Evolutionary conservation across 495 filamentous ascomycete species (phyloP).

Genomic region (Coniosporium apollinis): DNA sequence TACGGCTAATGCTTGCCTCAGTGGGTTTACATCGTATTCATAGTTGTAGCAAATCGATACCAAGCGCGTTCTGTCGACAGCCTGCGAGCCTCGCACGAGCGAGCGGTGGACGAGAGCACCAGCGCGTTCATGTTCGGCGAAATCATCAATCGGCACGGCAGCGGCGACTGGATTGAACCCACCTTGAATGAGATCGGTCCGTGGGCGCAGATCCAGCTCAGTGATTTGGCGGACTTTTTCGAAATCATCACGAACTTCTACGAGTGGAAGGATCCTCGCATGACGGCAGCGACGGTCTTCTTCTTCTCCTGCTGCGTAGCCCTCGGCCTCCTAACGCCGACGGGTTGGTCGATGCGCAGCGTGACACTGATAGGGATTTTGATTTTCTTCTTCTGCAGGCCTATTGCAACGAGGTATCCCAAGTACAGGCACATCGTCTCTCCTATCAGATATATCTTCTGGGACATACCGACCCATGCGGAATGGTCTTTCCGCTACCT

Average conservation of each 20-base stretch:
- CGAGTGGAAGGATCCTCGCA: conserved; percentile 11
- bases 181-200: conserved; percentile 15
- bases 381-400: conserved; percentile 16
- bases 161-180: conserved; percentile 16
- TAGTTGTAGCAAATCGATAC: conserved; percentile 12
- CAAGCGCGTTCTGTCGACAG: conserved; percentile 1
- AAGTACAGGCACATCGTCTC: conserved; percentile 14
- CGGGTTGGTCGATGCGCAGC: conserved; percentile 11
- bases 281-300: conserved; percentile 7
- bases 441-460: conserved; percentile 13
- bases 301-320: conserved; percentile 8
- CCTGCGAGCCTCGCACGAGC: conserved; percentile 12
- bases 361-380: conserved; percentile 6
- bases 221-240: conserved; percentile 15
- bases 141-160: conserved; percentile 14
- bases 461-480: conserved; percentile 17
- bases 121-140: conserved; percentile 13
- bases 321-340: conserved; percentile 5
- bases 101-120: conserved; percentile 9
- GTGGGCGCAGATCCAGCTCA: conserved; percentile 11
- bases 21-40: conserved; percentile 14
- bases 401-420: conserved; percentile 12
- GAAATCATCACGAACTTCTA: conserved; percentile 16
- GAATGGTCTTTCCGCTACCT: conserved; percentile 27
- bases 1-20: conserved; percentile 4